Conservation (phyloP, 2,329 filamentous ascomycete genomes). For the Fusarium transvaalense region DNA sequence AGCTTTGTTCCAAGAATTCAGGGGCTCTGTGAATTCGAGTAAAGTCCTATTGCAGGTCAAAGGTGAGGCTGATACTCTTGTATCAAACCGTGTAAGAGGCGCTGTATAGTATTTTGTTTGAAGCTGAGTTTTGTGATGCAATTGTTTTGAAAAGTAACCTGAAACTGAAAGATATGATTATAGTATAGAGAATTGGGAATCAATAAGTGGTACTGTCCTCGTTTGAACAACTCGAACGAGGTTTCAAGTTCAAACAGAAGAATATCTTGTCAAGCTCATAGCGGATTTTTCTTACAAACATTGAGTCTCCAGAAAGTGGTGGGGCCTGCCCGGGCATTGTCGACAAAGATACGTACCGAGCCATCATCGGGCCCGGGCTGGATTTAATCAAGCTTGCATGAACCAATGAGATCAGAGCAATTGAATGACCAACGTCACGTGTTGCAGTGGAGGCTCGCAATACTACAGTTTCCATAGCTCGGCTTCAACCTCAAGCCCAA, state of each 20-base stretch:
- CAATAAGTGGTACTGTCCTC: background rate
- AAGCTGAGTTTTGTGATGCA: background rate
- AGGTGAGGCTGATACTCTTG: slow-evolving; percentile 2
- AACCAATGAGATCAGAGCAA: slow-evolving; percentile 52
- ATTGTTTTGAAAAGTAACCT: background rate
- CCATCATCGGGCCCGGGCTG: no score
- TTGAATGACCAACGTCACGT: slow-evolving; percentile 56
- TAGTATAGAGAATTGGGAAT: background rate
- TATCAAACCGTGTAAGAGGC: slow-evolving; percentile 14
- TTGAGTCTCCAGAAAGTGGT: slow-evolving; percentile 20
- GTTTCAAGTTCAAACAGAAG: background rate
- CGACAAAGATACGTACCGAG: slow-evolving; percentile 37
- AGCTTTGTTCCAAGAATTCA: background rate
- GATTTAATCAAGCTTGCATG: slow-evolving; percentile 16
- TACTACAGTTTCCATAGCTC: slow-evolving; percentile 45
- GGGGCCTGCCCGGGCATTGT: no score
- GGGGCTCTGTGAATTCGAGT: no score
- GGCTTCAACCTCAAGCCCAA: slow-evolving; percentile 47
- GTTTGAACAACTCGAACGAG: background rate
- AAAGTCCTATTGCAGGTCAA: background rate
- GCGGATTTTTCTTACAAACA: slow-evolving; percentile 40
- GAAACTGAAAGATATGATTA: rapidly evolving
- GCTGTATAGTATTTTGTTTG: background rate
- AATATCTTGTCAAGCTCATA: slow-evolving; percentile 14
- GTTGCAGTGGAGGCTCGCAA: slow-evolving; percentile 44